phyloP scores from a whole-genome alignment of 257 asterid genomes.

The Ligustrum vulgare region DNA sequence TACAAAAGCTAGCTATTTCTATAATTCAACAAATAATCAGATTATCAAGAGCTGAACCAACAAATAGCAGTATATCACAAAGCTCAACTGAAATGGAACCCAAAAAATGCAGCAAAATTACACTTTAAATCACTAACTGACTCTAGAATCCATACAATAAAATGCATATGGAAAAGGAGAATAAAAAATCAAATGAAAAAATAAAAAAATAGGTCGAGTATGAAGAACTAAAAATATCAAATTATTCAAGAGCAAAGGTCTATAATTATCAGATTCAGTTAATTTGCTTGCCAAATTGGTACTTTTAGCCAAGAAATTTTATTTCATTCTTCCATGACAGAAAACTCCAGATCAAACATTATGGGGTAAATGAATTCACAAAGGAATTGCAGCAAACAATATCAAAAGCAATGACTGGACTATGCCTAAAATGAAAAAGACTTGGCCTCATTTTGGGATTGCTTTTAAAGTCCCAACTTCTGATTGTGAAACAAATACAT shows the following conservation, averaged over 20 bases:
- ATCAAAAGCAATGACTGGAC: background rate
- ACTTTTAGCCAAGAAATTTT: background rate
- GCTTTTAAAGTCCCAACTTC: background rate
- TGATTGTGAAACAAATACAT: background rate
- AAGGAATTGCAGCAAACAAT: background rate
- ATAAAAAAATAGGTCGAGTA: background rate
- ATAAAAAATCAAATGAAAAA: background rate
- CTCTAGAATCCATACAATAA: background rate
- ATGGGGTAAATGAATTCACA: background rate
- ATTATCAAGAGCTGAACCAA: background rate
- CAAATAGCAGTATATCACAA: background rate
- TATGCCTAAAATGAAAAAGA: background rate
- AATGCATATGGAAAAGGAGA: conserved; percentile 14
- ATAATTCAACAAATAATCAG: background rate
- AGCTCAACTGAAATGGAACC: background rate
- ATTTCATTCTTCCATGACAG: background rate
- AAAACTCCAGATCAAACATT: background rate
- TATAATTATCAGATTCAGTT: conserved; percentile 21
- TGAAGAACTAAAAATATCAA: conserved; percentile 6
- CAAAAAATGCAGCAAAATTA: background rate
- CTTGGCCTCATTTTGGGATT: background rate
- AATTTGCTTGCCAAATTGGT: too few species aligned
- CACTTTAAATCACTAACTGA: background rate
- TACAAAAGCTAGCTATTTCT: background rate
- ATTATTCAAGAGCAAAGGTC: background rate